Percentiles rank a stretch among this genome's conserved stretches.
These are phyloP conservation scores for Rhipidocladum racemiflorum DNA, from an alignment of 176 grass and related monocot genomes.

Conservation along the genomic window DNA sequence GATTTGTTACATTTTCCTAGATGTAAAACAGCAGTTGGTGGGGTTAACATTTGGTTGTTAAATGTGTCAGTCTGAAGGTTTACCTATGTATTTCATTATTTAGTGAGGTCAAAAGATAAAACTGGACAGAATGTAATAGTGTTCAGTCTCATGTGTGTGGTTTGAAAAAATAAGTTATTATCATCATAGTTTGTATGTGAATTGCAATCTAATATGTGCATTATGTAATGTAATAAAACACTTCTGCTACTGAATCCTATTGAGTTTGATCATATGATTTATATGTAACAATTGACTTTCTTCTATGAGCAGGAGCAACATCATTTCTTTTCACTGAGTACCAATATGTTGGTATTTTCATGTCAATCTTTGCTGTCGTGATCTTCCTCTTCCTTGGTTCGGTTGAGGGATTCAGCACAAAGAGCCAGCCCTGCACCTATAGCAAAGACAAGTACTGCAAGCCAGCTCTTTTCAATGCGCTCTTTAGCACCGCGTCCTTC, in stretches of 20 bases:
- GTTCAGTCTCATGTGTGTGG: background rate
- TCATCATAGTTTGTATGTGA: background rate
- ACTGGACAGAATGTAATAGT: background rate
- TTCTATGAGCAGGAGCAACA: slow-evolving; percentile 51
- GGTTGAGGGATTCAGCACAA: slow-evolving; percentile 68
- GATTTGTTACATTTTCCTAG: background rate
- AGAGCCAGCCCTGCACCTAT: slow-evolving; percentile 63
- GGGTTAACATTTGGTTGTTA: slow-evolving; percentile 15
- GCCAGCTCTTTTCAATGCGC: slow-evolving; percentile 62
- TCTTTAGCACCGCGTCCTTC: slow-evolving; percentile 73
- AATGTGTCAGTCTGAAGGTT: background rate
- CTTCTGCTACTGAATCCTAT: background rate
- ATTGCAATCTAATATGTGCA: background rate
- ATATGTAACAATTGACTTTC: slow-evolving; percentile 17
- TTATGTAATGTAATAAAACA: background rate
- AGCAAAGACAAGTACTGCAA: slow-evolving; percentile 68
- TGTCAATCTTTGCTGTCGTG: slow-evolving; percentile 42
- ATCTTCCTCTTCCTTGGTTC: slow-evolving; percentile 72
- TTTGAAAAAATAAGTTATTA: background rate
- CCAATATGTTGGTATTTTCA: slow-evolving; percentile 65
- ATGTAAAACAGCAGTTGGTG: background rate
- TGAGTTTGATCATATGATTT: background rate
- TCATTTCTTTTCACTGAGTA: slow-evolving; percentile 64
- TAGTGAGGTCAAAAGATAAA: slow-evolving; percentile 17
- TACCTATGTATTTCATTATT: background rate